phyloP scores from a whole-genome alignment of 2,329 filamentous ascomycete genomes.

The Fusarium concolor region DNA sequence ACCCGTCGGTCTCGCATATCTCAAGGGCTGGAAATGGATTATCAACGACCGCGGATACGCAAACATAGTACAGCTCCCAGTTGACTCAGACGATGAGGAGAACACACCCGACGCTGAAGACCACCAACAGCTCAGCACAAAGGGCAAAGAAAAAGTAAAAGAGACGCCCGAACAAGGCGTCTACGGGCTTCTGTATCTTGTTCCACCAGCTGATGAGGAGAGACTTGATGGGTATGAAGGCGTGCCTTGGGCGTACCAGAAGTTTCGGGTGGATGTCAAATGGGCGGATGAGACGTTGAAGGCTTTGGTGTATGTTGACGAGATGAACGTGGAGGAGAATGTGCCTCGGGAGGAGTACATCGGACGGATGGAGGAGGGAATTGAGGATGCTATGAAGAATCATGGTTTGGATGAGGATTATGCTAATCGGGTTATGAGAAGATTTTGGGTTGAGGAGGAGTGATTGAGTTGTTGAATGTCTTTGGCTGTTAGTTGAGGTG shows the following conservation, averaged over 20 bases:
- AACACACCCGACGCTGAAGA: slow-evolving; percentile 2
- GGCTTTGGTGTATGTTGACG: slow-evolving; percentile 72
- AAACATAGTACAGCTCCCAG: slow-evolving; percentile 65
- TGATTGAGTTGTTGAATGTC: neutral
- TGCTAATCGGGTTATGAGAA: slow-evolving; percentile 65
- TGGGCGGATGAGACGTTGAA: slow-evolving; percentile 46
- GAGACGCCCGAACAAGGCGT: slow-evolving; percentile 54
- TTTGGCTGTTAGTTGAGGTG: neutral
- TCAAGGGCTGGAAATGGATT: slow-evolving; percentile 70
- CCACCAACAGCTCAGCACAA: neutral
- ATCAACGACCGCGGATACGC: slow-evolving; percentile 76
- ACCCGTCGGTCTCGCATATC: slow-evolving; percentile 67
- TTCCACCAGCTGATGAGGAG: slow-evolving; percentile 62
- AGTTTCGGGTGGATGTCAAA: slow-evolving; percentile 54
- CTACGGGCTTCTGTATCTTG: slow-evolving; percentile 68
- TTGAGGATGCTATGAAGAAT: slow-evolving; percentile 66
- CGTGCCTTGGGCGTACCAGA: slow-evolving; percentile 71
- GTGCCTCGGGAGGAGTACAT: slow-evolving; percentile 68
- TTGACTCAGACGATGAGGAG: slow-evolving; percentile 22
- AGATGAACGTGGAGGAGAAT: slow-evolving; percentile 52
- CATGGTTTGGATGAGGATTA: slow-evolving; percentile 67
- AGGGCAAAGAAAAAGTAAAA: slow-evolving; percentile 9
- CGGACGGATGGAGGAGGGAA: slow-evolving; percentile 71
- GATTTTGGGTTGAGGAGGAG: slow-evolving; percentile 50
- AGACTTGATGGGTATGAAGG: slow-evolving; percentile 69